phyloP scores from a whole-genome alignment of 805 yeast genomes.

The Priceomyces medius region DNA sequence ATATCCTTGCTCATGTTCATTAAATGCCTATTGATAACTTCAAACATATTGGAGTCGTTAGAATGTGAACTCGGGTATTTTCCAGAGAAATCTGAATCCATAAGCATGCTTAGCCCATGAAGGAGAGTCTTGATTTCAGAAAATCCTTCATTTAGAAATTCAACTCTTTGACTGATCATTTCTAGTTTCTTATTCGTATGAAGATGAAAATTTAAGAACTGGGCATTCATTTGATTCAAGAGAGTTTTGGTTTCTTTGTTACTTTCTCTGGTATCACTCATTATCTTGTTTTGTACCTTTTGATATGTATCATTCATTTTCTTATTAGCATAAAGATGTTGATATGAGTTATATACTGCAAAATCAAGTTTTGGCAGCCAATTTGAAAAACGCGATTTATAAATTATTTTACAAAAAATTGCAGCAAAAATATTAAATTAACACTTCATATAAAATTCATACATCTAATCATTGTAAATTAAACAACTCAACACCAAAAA shows the following conservation, averaged over 20 bases:
- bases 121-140: constrained; percentile 12
- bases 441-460: background rate
- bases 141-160: constrained; percentile 13
- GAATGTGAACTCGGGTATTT: background rate
- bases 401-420: background rate
- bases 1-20: constrained; percentile 21
- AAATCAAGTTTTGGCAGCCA: background rate
- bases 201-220: constrained; percentile 16
- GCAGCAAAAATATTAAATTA: background rate
- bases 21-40: constrained; percentile 19
- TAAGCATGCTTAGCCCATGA: constrained; percentile 10
- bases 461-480: background rate
- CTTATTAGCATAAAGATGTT: background rate
- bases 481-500: constrained; percentile 19
- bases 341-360: background rate
- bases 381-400: background rate
- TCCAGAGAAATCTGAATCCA: background rate
- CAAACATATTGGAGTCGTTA: constrained; percentile 14
- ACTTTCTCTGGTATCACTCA: background rate
- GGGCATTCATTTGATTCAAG: constrained; percentile 12
- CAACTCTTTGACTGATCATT: constrained; percentile 16
- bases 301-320: background rate
- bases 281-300: background rate
- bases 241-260: background rate
- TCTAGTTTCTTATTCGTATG: constrained; percentile 21